Evolutionary conservation across 805 yeast species (phyloP).

Genomic region (Starmerella vitae): DNA sequence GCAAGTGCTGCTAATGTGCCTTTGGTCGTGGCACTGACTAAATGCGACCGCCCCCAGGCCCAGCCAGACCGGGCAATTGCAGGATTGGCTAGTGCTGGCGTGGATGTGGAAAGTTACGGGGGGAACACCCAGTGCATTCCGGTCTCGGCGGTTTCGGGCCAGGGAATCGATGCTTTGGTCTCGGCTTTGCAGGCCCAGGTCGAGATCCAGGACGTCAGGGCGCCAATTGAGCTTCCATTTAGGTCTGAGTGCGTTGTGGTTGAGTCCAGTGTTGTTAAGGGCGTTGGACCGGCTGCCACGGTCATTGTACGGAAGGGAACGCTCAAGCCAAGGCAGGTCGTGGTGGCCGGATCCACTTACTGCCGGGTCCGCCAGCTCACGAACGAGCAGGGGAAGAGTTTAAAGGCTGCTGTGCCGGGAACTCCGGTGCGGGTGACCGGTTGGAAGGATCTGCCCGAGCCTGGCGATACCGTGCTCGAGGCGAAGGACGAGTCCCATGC

Average conservation of each 20-base stretch:
- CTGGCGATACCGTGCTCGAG: constrained; percentile 73
- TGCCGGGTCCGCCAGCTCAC: constrained; percentile 70
- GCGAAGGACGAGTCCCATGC: constrained; percentile 64
- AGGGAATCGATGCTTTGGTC: constrained; percentile 79
- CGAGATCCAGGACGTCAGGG: constrained; percentile 66
- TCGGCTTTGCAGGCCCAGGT: constrained; percentile 77
- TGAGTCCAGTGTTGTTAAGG: constrained; percentile 70
- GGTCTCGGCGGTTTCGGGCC: constrained; percentile 80
- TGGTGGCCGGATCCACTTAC: constrained; percentile 78
- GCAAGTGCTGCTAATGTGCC: constrained; percentile 72
- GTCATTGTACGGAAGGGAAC: constrained; percentile 71
- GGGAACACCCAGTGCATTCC: constrained; percentile 86
- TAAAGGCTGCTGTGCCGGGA: constrained; percentile 66
- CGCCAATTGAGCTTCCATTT: constrained; percentile 32
- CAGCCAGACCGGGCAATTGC: constrained; percentile 62
- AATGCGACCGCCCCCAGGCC: constrained; percentile 70
- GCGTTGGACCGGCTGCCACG: constrained; percentile 77
- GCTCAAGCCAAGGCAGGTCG: constrained; percentile 49
- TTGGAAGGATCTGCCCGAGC: constrained; percentile 85
- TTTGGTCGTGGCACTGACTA: constrained; percentile 81
- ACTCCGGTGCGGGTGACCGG: constrained; percentile 86
- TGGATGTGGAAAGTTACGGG: constrained; percentile 84
- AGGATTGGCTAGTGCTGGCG: constrained; percentile 62
- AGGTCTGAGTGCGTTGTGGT: constrained; percentile 74
- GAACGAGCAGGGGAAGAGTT: constrained; percentile 53